phyloP scores from a whole-genome alignment of 2,329 filamentous ascomycete genomes.

The Xylaria polymorpha region DNA sequence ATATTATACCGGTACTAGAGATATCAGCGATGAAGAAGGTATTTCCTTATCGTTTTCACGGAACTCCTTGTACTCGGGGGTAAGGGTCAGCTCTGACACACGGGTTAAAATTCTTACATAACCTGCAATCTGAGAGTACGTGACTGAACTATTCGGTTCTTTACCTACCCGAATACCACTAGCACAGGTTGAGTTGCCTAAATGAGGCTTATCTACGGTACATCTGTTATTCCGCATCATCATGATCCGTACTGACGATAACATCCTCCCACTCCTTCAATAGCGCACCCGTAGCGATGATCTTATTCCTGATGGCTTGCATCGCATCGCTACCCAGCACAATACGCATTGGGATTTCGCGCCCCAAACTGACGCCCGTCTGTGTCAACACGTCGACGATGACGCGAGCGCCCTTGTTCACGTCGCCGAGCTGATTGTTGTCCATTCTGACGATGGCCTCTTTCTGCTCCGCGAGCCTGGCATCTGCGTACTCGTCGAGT shows the following conservation, averaged over 20 bases:
- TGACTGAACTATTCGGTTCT: not conserved
- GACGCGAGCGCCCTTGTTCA: conserved; percentile 8
- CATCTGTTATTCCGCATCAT: not conserved
- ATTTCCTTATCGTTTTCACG: not conserved
- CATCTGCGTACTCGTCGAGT: conserved; percentile 13
- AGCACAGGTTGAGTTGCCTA: not conserved
- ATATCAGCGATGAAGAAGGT: not conserved
- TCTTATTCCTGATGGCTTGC: conserved; percentile 11
- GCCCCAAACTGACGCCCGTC: not conserved
- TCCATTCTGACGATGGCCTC: conserved; percentile 1
- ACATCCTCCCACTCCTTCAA: conserved; percentile 13
- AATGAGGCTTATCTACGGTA: not conserved
- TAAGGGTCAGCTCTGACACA: not conserved
- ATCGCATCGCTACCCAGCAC: conserved; percentile 15
- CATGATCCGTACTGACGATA: conserved; percentile 22
- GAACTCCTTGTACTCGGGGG: conserved; percentile 1
- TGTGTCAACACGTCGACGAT: conserved; percentile 18
- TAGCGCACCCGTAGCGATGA: conserved; percentile 7
- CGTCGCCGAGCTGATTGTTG: conserved; percentile 6
- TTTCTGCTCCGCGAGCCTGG: conserved; percentile 9
- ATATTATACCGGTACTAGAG: conserved; percentile 7
- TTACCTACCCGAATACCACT: not conserved
- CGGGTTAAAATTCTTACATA: not conserved
- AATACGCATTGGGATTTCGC: conserved; percentile 8
- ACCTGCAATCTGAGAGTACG: not conserved